Percentiles rank a stretch among this genome's conserved stretches.
These are phyloP conservation scores for Lobosporangium transversale DNA, from an alignment of 192 early-diverging fungal species.

Conservation along the genomic window DNA sequence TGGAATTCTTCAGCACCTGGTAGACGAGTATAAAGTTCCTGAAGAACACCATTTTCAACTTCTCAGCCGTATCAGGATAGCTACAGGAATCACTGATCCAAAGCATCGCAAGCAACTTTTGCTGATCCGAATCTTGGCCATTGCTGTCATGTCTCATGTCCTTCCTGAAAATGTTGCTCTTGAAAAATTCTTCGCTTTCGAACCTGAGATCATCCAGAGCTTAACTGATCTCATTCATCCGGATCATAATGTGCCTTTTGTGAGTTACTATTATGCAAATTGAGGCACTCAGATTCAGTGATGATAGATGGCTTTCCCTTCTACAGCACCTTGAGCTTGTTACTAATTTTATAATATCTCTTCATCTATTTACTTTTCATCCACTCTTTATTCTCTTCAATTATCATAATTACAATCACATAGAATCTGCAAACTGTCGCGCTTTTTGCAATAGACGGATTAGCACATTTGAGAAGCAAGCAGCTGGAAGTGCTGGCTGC, in stretches of 20 bases:
- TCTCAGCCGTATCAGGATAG: conserved; percentile 82
- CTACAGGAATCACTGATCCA: conserved; percentile 63
- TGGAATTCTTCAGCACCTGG: conserved; percentile 69
- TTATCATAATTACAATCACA: no score
- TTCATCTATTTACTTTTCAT: no score
- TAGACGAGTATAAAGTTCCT: conserved; percentile 75
- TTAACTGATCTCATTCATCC: conserved; percentile 82
- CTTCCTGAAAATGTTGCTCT: conserved; percentile 69
- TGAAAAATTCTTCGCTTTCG: conserved; percentile 84
- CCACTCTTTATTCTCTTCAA: no score
- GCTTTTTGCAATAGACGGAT: conserved; percentile 83
- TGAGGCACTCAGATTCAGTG: no score
- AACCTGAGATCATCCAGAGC: conserved; percentile 85
- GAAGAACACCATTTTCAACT: conserved; percentile 80
- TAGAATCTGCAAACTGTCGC: conserved; percentile 83
- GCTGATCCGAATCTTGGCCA: conserved; percentile 79
- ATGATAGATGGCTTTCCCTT: no score
- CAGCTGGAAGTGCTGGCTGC: conserved; percentile 85
- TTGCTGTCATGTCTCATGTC: conserved; percentile 77
- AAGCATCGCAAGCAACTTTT: conserved; percentile 68
- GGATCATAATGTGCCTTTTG: conserved; percentile 67
- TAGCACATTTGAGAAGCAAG: conserved; percentile 81
- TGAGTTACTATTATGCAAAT: conserved; percentile 38
- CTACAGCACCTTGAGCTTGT: no score
- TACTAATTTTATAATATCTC: no score